Conservation (phyloP, 169 alveolate species). For the Cryptosporidium muris region DNA sequence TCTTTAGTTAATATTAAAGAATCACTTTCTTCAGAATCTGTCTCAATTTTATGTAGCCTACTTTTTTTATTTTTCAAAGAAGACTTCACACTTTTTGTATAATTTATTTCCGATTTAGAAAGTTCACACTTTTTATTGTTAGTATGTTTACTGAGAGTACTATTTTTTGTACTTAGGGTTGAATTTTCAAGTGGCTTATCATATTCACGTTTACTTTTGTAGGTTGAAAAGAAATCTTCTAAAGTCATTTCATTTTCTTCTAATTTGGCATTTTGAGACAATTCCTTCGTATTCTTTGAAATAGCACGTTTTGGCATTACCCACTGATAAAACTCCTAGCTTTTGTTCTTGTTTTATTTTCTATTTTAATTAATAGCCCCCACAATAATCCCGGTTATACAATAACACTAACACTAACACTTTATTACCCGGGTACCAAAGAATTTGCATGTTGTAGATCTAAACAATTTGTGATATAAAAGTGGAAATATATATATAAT, state of each 20-base stretch:
- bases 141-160: neutral
- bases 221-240: constrained; percentile 60
- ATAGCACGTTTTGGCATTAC: constrained; percentile 28
- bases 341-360: neutral
- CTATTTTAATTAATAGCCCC: neutral
- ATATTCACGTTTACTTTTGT: neutral
- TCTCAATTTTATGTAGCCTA: constrained; percentile 34
- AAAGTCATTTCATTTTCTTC: constrained; percentile 25
- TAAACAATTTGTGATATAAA: too few relatives aligned
- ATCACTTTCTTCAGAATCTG: constrained; percentile 28
- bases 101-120: neutral
- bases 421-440: too few relatives aligned
- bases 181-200: neutral
- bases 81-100: neutral
- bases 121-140: neutral
- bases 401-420: too few relatives aligned
- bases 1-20: neutral
- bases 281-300: neutral
- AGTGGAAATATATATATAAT: too few relatives aligned
- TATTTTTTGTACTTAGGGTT: neutral
- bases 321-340: constrained; percentile 9
- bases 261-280: neutral
- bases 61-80: neutral
- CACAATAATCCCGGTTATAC: too few relatives aligned
- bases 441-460: too few relatives aligned